Percentiles rank a stretch among this genome's conserved stretches.
phyloP scores from a whole-genome alignment of 164 flowering plant species.

The Magnolia sinica region DNA sequence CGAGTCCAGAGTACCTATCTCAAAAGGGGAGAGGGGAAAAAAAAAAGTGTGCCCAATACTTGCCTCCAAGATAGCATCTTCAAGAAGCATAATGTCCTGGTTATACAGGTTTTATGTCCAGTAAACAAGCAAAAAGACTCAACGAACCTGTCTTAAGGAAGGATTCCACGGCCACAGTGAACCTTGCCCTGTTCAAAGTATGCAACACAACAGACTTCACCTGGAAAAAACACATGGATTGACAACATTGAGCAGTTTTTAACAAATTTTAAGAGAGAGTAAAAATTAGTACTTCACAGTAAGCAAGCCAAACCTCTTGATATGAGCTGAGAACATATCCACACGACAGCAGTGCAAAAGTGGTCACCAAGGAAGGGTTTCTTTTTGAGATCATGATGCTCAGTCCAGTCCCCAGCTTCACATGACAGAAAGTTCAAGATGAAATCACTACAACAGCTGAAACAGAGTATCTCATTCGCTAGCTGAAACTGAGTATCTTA shows the following conservation, averaged over 20 bases:
- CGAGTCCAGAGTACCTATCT: no score
- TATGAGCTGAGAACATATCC: slow-evolving; percentile 95
- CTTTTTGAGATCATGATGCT: slow-evolving; percentile 82
- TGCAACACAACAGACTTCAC: slow-evolving; percentile 89
- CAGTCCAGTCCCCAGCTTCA: slow-evolving; percentile 92
- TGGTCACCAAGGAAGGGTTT: slow-evolving; percentile 79
- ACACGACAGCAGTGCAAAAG: slow-evolving; percentile 87
- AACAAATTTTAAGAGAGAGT: not conserved
- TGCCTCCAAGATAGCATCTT: no score
- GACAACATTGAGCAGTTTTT: not conserved
- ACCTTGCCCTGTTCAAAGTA: slow-evolving; percentile 87
- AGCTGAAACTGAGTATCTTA: not conserved
- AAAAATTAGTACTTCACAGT: not conserved
- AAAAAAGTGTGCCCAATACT: no score
- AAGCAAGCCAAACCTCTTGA: slow-evolving; percentile 59
- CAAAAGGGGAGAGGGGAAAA: no score
- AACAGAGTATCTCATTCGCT: not conserved
- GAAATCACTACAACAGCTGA: slow-evolving; percentile 17
- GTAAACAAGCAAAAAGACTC: not conserved
- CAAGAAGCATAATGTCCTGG: no score
- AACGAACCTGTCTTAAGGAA: slow-evolving; percentile 82
- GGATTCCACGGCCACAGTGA: slow-evolving; percentile 86
- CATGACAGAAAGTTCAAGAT: slow-evolving; percentile 21
- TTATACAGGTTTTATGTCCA: not conserved
- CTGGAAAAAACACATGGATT: slow-evolving; percentile 29